Base-by-base conservation (phyloP, 768 basidiomycete genomes). In the Rhodotorula babjevae region DNA sequence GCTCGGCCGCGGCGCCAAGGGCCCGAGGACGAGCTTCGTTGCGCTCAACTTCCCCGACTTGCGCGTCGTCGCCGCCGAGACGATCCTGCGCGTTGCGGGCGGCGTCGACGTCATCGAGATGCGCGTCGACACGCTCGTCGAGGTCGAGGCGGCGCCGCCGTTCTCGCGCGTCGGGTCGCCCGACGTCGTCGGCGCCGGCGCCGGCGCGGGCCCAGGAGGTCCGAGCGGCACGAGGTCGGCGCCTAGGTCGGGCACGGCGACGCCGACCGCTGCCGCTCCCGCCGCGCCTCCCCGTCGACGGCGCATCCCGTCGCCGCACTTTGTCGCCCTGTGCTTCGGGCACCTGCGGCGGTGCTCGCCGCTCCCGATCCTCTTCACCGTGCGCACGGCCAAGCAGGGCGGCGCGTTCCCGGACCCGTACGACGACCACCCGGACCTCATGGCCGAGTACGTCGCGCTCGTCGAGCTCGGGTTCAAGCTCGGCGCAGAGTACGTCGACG, bases 41-140 rank as follows among this genome's bases (percentile, higher is more conserved):
- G 68, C 73, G 44, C 64, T 76, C 64, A 69, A 75, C 56, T 70
- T 67, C 31, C 73, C 67, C 40, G 67, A 70, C 56, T 40, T 71
- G 25, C 59, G 71, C 27, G 63, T 60, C 63, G 58, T 77, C 16
- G 42, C 50, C n/a, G 69, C 44, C 9, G 73, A 67, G 19, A 70
- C 71, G 40, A 67, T 73, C 86, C 86, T 0, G 25, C 63, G 60
- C 8, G 76, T 72, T 15, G 67, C 73, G 10, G 84, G 86, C 15
- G 95, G 95, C 8, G 90, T 88, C 5, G 93, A 97, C 78, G 93
- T 93, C 0, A 82, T 97, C 63, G 95, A 99, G 80, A 79, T 98
- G 40, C 87, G 95, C 19, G 93, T 93, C 27, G 95, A 99, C 55
- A 67, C 73, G 46, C 63, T 78, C 52, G 77, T 69, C 47, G 69